Base-by-base conservation (phyloP, 768 basidiomycete genomes). In the Fibroporia radiculosa region DNA sequence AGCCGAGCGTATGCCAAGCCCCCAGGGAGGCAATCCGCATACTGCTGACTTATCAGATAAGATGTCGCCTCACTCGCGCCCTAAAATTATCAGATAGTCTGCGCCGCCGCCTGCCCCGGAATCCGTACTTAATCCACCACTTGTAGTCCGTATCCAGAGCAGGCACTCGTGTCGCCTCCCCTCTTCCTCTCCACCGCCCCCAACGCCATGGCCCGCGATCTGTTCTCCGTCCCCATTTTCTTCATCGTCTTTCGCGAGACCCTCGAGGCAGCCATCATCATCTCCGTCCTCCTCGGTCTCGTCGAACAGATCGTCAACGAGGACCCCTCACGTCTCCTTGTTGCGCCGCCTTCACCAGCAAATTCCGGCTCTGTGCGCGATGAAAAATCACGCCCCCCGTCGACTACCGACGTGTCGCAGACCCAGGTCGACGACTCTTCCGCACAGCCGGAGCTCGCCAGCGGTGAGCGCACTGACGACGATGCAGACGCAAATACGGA, bases 171-270 rank as follows among this genome's bases (percentile, higher is more conserved):
- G 26, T 43, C 36, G 39, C 41, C 45, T 39, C 24, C 37, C 48
- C 43, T 39, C 47, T 49, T 54, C 51, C 50, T 41, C 49, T 40
- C 12, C 48, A 44, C 40, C 22, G 6, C 34, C 44, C 39, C 44
- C 34, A 25, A 39, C 44, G 53, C 53, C 45, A 90, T 91, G 88
- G 68, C 74, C 14, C 74, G 74, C 50, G 75, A 80, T 58, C 67
- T 93, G 44, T 96, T 96, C 67, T 88, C 86, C 47, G 75, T 93
- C 45, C 81, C 91, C 57, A 91, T 97, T 54, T 96, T 93, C 72
- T 92, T 97, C 75, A 92, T 96, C 67, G 81, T 93, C 67, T 92
- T 95, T 64, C 79, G 93, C 60, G 93, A 96, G 75, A 86, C 90
- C 4, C 75, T 96, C 51, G 93, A 96, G 70, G 87, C 91, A 3